These are phyloP conservation scores for Poa pratensis DNA, from an alignment of 176 grass and related monocot species.

Conservation along the genomic window DNA sequence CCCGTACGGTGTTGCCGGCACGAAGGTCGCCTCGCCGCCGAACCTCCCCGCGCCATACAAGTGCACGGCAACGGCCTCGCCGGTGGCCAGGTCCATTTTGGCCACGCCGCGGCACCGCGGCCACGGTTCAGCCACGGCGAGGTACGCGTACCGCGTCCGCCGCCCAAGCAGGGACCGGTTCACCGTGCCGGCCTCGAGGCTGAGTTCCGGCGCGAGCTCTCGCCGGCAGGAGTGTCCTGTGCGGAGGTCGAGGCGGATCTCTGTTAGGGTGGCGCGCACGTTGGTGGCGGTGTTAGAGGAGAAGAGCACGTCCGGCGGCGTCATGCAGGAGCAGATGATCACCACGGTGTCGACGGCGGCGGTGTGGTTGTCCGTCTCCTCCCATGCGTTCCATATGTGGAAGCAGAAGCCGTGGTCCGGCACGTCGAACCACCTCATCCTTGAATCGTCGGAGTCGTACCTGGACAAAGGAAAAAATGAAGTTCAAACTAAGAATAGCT, in stretches of 20 bases:
- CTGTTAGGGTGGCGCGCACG: slow-evolving; percentile 39
- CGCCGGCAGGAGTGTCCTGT: neutral
- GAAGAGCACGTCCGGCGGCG: slow-evolving; percentile 53
- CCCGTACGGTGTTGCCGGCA: slow-evolving; percentile 22
- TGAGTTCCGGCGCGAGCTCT: slow-evolving; percentile 11
- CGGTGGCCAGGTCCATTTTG: slow-evolving; percentile 54
- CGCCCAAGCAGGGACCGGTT: slow-evolving; percentile 51
- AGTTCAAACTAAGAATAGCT: too few species aligned
- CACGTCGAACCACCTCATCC: slow-evolving; percentile 63
- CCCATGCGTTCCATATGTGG: slow-evolving; percentile 57
- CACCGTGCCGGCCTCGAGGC: slow-evolving; percentile 61
- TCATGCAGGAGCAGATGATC: slow-evolving; percentile 45
- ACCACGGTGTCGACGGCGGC: neutral
- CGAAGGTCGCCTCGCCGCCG: slow-evolving; percentile 53
- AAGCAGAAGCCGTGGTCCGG: slow-evolving; percentile 66
- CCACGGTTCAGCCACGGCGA: slow-evolving; percentile 43
- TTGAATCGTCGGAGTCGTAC: slow-evolving; percentile 34
- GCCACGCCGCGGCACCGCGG: slow-evolving; percentile 48
- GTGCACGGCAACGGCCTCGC: slow-evolving; percentile 32
- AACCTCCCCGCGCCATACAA: slow-evolving; percentile 42
- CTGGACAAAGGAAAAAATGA: too few species aligned
- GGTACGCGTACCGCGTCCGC: slow-evolving; percentile 50
- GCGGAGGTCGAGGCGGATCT: neutral
- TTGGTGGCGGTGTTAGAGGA: too few species aligned
- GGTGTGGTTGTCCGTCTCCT: neutral